Percentiles rank a stretch among this genome's conserved stretches.
These are phyloP conservation scores for Dictyostelium capitatum DNA, from an alignment of 78 protist species.

Conservation along the genomic window DNA sequence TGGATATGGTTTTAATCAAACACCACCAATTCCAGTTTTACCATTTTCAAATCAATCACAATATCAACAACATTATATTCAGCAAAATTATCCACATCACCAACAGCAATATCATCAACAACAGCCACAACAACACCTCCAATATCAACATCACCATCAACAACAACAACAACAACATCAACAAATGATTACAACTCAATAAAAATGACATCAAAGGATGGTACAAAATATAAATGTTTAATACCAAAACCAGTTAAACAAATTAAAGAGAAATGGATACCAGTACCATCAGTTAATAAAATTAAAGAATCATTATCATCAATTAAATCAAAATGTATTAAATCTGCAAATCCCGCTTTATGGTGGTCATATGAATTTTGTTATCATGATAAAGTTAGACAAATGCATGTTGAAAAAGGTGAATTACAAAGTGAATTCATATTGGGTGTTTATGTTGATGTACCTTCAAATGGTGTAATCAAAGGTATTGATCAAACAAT, in stretches of 20 bases:
- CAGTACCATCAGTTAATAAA: not conserved
- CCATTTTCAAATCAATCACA: no score
- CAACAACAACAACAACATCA: not conserved
- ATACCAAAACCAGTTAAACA: slow-evolving; percentile 40
- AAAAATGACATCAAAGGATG: slow-evolving; percentile 38
- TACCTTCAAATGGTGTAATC: slow-evolving; percentile 10
- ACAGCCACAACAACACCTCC: not conserved
- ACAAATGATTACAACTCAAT: not conserved
- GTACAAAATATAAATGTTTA: slow-evolving; percentile 38
- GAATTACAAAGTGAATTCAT: slow-evolving; percentile 18
- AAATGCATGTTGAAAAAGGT: slow-evolving; percentile 33
- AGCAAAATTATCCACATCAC: not conserved
- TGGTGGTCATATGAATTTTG: slow-evolving; percentile 78
- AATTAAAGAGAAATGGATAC: not conserved
- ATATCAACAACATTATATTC: no score
- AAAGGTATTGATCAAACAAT: slow-evolving; percentile 33
- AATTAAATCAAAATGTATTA: slow-evolving; percentile 1
- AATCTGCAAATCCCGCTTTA: not conserved
- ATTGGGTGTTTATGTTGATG: not conserved
- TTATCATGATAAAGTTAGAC: slow-evolving; percentile 12
- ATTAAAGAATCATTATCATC: slow-evolving; percentile 9
- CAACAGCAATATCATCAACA: not conserved
- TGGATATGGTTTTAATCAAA: no score
- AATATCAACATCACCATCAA: not conserved
- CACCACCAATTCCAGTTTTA: no score